phyloP scores from a whole-genome alignment of 257 asterid genomes.

The Catharanthus roseus region DNA sequence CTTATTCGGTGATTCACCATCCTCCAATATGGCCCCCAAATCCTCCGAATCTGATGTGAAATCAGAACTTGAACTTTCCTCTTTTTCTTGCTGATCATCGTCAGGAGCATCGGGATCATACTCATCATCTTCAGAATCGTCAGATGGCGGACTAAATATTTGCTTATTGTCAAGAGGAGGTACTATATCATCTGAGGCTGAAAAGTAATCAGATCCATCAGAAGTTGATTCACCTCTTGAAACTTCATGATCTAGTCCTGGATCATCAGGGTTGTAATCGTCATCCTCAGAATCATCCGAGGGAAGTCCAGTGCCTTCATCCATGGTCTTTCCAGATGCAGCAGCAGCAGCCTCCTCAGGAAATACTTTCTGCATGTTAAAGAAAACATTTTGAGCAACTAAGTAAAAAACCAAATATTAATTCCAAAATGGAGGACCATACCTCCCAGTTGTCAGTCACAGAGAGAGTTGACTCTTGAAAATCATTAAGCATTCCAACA shows the following conservation, averaged over 20 bases:
- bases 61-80: constrained; percentile 76
- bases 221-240: constrained; percentile 53
- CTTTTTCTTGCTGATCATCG: constrained; percentile 36
- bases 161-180: constrained; percentile 35
- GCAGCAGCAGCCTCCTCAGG: constrained; percentile 90
- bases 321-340: constrained; percentile 64
- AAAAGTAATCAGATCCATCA: constrained; percentile 48
- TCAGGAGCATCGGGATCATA: constrained; percentile 61
- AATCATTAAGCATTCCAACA: constrained; percentile 71
- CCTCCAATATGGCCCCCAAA: constrained; percentile 52
- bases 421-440: constrained; percentile 16
- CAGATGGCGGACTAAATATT: constrained; percentile 59
- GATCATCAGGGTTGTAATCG: constrained; percentile 81
- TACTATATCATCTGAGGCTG: constrained; percentile 32
- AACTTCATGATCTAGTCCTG: constrained; percentile 34
- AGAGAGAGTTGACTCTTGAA: constrained; percentile 51
- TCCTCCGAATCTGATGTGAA: constrained; percentile 92
- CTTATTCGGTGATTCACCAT: constrained; percentile 28
- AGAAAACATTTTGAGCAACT: constrained; percentile 30
- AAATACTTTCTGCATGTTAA: constrained; percentile 67
- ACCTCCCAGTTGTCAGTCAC: constrained; percentile 92
- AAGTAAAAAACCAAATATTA: constrained; percentile 11
- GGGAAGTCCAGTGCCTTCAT: constrained; percentile 49
- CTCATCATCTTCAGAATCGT: constrained; percentile 94
- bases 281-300: constrained; percentile 93